Evolutionary conservation across 495 filamentous ascomycete genomes (phyloP), one percentile per base, ranked within the genome.

Genomic region (Tuber calosporum): DNA sequence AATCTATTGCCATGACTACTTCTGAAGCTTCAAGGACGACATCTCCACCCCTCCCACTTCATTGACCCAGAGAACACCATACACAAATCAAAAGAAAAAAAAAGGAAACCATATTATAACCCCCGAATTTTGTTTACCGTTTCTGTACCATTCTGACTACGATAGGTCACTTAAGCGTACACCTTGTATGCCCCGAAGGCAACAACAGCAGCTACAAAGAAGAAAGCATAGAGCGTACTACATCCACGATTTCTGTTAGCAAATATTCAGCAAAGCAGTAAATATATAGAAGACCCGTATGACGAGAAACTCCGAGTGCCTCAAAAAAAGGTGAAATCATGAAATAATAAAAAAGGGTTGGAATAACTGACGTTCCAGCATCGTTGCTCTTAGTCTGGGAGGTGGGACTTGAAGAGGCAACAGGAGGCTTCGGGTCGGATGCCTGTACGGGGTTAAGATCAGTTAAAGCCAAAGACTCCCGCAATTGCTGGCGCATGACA

Each of bases 181-280:
- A 78, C 97, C 84, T 96, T 90, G 87, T 93, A 99, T 72, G 89
- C 93, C 77, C 85, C 89, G 83, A 91, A 97, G 70, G 92, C 95
- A 80, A 90, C 80, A 37, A 88, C 84, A 76, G 87, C 93, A 75
- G 95, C 95, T 75, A 94, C 80, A 68, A 96, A 84, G 77, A 98
- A 81, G 75, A 97, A 75, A 72, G 89, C 92, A 84, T 98, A 98
- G 76, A 97, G 84, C 68, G 90, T 90, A 81, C 90, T 67, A 82
- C 78, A 79, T 79, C 83, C 73, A 75, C 85, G 78, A 74, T 70
- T 38, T 71, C 58, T 71, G 68, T 38, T 43, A 66, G 26, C 7
- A 30, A 48, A 38, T 22, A 38, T 26, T 11, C 11, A 11, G 20
- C 26, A 48, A 26, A 9, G 30, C 13, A 26, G 9, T 39, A 68